Evolutionary conservation across 768 basidiomycete genomes (phyloP).

Genomic region (Dictyophora rubrovolvata): DNA sequence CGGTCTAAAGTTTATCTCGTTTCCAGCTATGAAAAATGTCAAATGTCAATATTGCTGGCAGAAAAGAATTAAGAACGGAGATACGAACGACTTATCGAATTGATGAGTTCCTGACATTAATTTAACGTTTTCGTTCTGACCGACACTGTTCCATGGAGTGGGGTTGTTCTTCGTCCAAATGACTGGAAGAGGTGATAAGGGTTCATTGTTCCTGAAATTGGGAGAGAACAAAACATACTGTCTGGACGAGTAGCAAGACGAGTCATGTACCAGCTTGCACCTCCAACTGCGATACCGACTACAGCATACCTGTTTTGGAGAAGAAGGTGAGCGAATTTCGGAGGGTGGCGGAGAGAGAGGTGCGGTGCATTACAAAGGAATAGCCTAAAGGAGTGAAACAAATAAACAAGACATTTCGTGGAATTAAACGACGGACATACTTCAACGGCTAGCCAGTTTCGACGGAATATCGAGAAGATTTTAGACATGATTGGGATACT

Average conservation of each 20-base stretch:
- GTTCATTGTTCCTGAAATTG: not conserved
- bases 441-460: conserved; percentile 65
- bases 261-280: conserved; percentile 58
- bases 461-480: not conserved
- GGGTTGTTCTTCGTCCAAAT: conserved; percentile 67
- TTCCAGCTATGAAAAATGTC: conserved; percentile 44
- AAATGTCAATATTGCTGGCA: conserved; percentile 9
- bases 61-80: not conserved
- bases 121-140: conserved; percentile 68
- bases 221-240: conserved; percentile 18
- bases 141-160: conserved; percentile 79
- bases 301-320: conserved; percentile 32
- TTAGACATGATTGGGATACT: conserved; percentile 2
- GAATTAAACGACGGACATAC: conserved; percentile 25
- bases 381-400: conserved; percentile 26
- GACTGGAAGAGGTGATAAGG: conserved; percentile 24
- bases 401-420: conserved; percentile 4
- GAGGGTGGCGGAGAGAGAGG: not conserved
- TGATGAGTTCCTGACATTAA: conserved; percentile 58
- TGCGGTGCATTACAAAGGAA: conserved; percentile 33
- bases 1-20: conserved; percentile 56
- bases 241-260: conserved; percentile 47
- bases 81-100: conserved; percentile 61
- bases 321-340: not conserved
- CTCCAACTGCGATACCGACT: conserved; percentile 37